phyloP scores from a whole-genome alignment of 495 filamentous ascomycete genomes.

The Penicillium arizonense region DNA sequence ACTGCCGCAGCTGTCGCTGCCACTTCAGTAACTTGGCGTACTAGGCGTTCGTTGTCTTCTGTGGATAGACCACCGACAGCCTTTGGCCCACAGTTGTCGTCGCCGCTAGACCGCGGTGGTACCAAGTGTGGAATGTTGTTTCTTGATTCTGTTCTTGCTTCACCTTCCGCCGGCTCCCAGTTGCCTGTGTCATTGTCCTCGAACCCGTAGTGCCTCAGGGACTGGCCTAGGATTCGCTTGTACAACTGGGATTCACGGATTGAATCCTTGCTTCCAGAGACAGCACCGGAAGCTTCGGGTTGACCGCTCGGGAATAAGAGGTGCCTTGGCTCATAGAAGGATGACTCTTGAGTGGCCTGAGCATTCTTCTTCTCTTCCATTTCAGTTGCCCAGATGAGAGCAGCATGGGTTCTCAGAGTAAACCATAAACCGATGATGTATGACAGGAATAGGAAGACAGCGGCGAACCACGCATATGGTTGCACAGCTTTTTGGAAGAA shows the following conservation, averaged over 20 bases:
- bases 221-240: constrained; percentile 89
- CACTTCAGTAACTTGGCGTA: constrained; percentile 84
- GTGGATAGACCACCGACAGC: constrained; percentile 56
- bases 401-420: constrained; percentile 92
- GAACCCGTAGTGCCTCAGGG: constrained; percentile 75
- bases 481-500: constrained; percentile 90
- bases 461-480: constrained; percentile 88
- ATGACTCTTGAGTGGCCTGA: constrained; percentile 30
- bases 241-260: constrained; percentile 87
- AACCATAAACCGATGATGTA: constrained; percentile 96
- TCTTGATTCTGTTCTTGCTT: constrained; percentile 15
- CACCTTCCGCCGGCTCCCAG: constrained; percentile 34
- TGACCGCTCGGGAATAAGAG: constrained; percentile 27
- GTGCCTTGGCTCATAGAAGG: constrained; percentile 42
- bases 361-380: constrained; percentile 75
- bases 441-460: constrained; percentile 81
- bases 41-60: constrained; percentile 75
- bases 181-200: constrained; percentile 46
- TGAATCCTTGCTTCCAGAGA: constrained; percentile 28
- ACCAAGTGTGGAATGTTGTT: constrained; percentile 62
- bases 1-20: constrained; percentile 88
- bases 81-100: constrained; percentile 36
- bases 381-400: constrained; percentile 92
- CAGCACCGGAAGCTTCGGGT: constrained; percentile 29
- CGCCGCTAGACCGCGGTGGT: constrained; percentile 49